phyloP scores from a whole-genome alignment of 306 rosid genomes.

The Begonia fuchsioides region DNA sequence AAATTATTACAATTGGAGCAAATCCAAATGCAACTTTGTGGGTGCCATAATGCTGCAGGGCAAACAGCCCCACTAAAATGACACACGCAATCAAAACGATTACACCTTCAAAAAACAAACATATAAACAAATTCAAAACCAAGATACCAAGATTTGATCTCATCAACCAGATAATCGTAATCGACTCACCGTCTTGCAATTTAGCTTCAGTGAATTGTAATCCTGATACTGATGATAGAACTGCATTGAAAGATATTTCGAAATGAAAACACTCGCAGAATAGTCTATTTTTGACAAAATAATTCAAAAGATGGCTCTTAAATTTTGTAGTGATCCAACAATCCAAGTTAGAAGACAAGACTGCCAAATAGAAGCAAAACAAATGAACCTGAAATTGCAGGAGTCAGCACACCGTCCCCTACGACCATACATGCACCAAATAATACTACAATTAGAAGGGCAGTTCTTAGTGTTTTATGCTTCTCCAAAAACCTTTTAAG shows the following conservation, averaged over 20 bases:
- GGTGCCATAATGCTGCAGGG: constrained; percentile 83
- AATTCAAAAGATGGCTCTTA: too few relatives aligned
- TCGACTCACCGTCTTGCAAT: constrained; percentile 35
- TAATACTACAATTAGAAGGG: constrained; percentile 54
- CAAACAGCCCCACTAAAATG: constrained; percentile 73
- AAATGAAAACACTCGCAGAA: too few relatives aligned
- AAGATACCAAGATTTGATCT: constrained; percentile 7
- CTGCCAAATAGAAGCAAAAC: background rate
- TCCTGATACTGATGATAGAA: constrained; percentile 78
- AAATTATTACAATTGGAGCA: constrained; percentile 62
- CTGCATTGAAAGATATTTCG: constrained; percentile 23
- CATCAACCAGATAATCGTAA: constrained; percentile 1
- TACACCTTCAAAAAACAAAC: constrained; percentile 30
- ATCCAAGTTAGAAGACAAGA: background rate
- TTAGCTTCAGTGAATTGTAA: constrained; percentile 42
- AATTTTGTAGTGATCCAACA: background rate
- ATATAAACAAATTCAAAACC: constrained; percentile 7
- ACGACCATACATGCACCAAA: constrained; percentile 88
- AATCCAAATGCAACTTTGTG: constrained; percentile 69
- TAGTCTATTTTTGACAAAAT: too few relatives aligned
- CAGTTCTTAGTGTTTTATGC: constrained; percentile 49
- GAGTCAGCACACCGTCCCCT: too few relatives aligned
- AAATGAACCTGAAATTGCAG: constrained; percentile 61
- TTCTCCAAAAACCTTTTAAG: too few relatives aligned
- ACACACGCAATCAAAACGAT: constrained; percentile 68